Base-by-base conservation (phyloP, 208 protist genomes). In the Trypanosoma grayi region DNA sequence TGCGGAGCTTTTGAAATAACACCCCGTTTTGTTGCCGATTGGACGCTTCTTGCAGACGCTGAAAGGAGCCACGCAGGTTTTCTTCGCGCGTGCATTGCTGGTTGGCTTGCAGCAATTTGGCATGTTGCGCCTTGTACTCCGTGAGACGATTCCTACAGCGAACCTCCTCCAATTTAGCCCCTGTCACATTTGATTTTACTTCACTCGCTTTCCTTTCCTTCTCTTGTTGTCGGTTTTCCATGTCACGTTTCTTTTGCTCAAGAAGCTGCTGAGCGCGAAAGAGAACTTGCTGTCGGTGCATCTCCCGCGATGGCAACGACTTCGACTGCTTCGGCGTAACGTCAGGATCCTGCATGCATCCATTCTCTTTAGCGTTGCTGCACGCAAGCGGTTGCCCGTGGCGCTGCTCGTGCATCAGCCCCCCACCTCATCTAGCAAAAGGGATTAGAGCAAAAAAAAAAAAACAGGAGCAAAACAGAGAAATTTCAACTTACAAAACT, bases 191-290 rank as follows among this genome's bases (percentile, higher is more conserved):
- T 7, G 7, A 28, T 34, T 27, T 65, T 28, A 33, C 25, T 45
- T 58, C 20, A 25, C 25, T 52, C n/a, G 47, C 30, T 33, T 44
- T 24, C 20, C 14, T 27, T 40, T 66, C 60, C 22, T 34, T 56
- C 20, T 57, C 7, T 11, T 16, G 10, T 41, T 58, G 47, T 48
- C 25, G 51, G 20, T 66, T 24, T 25, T 57, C 48, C 34, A 58
- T 16, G 2, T 18, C 39, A 28, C 28, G n/a, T 6, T 24, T 8
- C 14, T 52, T 57, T 25, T 66, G n/a, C 20, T 66, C 36, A 27
- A 33, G 31, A 39, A 66, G 4, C 41, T 16, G 37, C 30, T 66
- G 46, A 7, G 47, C 46, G 34, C 60, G 48, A 18, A 46, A 27
- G 3, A 36, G 33, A 46, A 56, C 48, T 7, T 54, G 28, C 25